A percentile compares a stretch with the other conserved stretches of the same genome.
Conservation (phyloP, 1,139 yeast species). For the Pichia sp. region DNA sequence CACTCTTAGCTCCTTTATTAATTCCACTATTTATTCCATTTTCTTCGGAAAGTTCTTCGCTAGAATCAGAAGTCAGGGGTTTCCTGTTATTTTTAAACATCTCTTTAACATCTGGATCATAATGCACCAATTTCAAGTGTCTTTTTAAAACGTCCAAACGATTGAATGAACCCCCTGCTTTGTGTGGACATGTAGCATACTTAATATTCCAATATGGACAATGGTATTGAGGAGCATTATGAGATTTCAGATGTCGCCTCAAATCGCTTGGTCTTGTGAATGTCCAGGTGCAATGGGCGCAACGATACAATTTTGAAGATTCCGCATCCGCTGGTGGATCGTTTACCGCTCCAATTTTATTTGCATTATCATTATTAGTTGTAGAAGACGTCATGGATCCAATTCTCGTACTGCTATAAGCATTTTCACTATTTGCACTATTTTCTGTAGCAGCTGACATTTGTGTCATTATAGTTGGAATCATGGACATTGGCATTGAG, state of each 20-base stretch:
- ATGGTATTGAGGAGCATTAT: slow-evolving; percentile 52
- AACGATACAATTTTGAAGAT: slow-evolving; percentile 36
- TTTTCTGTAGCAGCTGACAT: background rate
- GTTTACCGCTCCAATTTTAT: slow-evolving; percentile 1
- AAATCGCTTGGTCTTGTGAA: slow-evolving; percentile 61
- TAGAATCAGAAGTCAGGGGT: no score
- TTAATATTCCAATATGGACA: slow-evolving; percentile 67
- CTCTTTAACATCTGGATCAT: slow-evolving; percentile 34
- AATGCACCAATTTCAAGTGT: slow-evolving; percentile 60
- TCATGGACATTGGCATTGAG: slow-evolving; percentile 4
- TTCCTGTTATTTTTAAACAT: slow-evolving; percentile 8
- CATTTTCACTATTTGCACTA: background rate
- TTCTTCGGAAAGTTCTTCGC: no score
- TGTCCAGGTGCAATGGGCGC: slow-evolving; percentile 58
- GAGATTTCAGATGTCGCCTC: slow-evolving; percentile 57
- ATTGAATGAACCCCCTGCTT: slow-evolving; percentile 65
- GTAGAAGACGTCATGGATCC: background rate
- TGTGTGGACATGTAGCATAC: slow-evolving; percentile 51
- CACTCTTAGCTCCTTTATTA: slow-evolving; percentile 11
- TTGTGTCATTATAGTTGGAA: slow-evolving; percentile 4
- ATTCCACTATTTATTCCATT: slow-evolving; percentile 18
- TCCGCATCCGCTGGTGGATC: slow-evolving; percentile 15
- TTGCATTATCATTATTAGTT: background rate
- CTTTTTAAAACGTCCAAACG: slow-evolving; percentile 64
- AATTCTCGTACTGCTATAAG: background rate